Conservation (phyloP, 306 rosid genomes). For the Cicer arietinum region DNA sequence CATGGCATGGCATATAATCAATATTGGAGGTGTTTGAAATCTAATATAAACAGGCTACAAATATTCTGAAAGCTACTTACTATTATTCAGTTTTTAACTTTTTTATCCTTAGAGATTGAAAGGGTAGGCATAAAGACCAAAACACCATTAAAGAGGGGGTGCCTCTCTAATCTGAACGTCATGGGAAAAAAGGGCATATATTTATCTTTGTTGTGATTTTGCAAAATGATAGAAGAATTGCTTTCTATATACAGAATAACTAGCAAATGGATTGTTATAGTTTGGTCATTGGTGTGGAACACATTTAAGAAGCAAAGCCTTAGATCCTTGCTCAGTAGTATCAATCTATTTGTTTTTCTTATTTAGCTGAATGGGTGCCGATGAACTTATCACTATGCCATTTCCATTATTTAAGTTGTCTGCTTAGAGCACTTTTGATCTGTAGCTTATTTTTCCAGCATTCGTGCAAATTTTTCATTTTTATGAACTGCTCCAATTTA, state of each 20-base stretch:
- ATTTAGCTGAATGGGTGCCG: slow-evolving; percentile 2
- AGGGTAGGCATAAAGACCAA: neutral
- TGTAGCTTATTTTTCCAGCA: slow-evolving; percentile 2
- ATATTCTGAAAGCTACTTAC: too few relatives aligned
- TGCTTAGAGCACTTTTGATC: neutral
- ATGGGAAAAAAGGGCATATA: neutral
- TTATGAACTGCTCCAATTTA: neutral
- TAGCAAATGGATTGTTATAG: slow-evolving; percentile 5
- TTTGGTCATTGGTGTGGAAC: neutral
- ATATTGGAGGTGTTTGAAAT: neutral
- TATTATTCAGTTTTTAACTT: too few relatives aligned
- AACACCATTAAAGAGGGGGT: slow-evolving; percentile 22
- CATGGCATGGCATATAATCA: neutral
- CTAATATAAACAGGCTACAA: neutral
- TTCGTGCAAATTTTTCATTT: slow-evolving; percentile 14
- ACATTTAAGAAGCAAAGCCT: neutral
- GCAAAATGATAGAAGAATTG: neutral
- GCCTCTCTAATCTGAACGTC: slow-evolving; percentile 2
- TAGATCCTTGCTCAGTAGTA: neutral
- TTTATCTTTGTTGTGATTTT: neutral
- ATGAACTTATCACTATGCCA: neutral
- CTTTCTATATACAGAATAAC: neutral
- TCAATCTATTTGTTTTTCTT: neutral
- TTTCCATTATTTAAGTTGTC: slow-evolving; percentile 27
- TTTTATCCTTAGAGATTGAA: too few relatives aligned